These are phyloP conservation scores for Fusarium secorum DNA, from an alignment of 2,329 filamentous ascomycete genomes.

Conservation along the genomic window DNA sequence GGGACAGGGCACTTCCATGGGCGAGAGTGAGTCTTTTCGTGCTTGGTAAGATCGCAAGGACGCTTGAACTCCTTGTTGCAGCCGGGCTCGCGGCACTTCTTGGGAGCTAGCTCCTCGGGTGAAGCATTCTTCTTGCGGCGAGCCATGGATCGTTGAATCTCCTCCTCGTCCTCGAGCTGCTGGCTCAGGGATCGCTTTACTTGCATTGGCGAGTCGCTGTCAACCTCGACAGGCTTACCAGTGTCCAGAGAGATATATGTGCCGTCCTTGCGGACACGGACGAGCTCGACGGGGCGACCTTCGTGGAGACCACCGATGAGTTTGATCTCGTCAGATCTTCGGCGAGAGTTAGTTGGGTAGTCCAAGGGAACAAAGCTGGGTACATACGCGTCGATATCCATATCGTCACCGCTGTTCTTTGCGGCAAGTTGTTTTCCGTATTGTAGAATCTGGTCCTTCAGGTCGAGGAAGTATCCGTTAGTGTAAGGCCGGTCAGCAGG, in stretches of 20 bases:
- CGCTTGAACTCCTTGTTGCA: slow-evolving; percentile 95
- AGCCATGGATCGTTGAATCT: slow-evolving; percentile 91
- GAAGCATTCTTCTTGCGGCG: slow-evolving; percentile 92
- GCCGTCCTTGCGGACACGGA: slow-evolving; percentile 81
- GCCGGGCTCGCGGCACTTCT: slow-evolving; percentile 76
- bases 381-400: slow-evolving; percentile 67
- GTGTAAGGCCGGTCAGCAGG: slow-evolving; percentile 89
- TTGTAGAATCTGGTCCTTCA: slow-evolving; percentile 89
- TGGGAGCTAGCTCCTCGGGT: slow-evolving; percentile 81
- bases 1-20: slow-evolving; percentile 90
- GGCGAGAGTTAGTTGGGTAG: slow-evolving; percentile 41
- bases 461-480: slow-evolving; percentile 95
- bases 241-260: slow-evolving; percentile 81
- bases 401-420: slow-evolving; percentile 67
- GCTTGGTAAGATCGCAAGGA: slow-evolving; percentile 96
- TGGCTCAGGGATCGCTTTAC: slow-evolving; percentile 74
- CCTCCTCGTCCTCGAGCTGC: slow-evolving; percentile 79
- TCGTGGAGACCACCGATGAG: slow-evolving; percentile 82
- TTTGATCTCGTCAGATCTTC: slow-evolving; percentile 71
- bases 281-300: slow-evolving; percentile 83
- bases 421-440: slow-evolving; percentile 86
- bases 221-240: slow-evolving; percentile 67
- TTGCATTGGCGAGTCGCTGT: slow-evolving; percentile 59
- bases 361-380: slow-evolving; percentile 44
- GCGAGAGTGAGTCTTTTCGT: slow-evolving; percentile 96